phyloP scores from a whole-genome alignment of 345 rosid genomes.

The Linum trigynum region DNA sequence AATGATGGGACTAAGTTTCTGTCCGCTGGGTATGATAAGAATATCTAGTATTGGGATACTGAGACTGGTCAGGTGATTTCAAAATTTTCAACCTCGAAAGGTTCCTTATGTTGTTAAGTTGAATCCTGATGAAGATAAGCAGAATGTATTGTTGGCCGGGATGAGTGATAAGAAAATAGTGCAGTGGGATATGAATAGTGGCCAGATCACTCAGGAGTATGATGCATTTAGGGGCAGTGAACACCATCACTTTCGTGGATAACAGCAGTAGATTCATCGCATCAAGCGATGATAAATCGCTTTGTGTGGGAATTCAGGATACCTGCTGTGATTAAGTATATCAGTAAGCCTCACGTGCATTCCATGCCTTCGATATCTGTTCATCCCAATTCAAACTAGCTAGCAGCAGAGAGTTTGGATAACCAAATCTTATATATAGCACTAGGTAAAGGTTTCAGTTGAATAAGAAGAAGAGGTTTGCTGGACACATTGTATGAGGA shows the following conservation, averaged over 20 bases:
- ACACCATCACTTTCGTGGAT: conserved; percentile 93
- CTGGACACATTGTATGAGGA: conserved; percentile 87
- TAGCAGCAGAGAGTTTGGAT: conserved; percentile 95
- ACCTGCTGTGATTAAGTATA: conserved; percentile 95
- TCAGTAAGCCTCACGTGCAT: conserved; percentile 99
- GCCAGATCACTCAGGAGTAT: conserved; percentile 65
- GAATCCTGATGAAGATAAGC: conserved; percentile 92
- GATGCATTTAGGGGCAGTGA: conserved; percentile 80
- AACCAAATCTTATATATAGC: conserved; percentile 90
- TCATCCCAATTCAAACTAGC: conserved; percentile 90
- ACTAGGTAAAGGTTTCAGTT: conserved; percentile 95
- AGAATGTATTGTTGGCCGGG: conserved; percentile 86
- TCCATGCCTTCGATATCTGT: conserved; percentile 92
- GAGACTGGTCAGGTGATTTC: conserved; percentile 96
- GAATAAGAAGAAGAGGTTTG: conserved; percentile 93
- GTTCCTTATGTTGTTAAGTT: conserved; percentile 87
- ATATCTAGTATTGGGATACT: conserved; percentile 93
- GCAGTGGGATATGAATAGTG: conserved; percentile 95
- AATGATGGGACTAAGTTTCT: conserved; percentile 92
- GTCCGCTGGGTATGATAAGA: conserved; percentile 91
- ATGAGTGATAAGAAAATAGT: conserved; percentile 99
- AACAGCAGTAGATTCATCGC: conserved; percentile 92
- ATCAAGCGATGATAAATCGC: conserved; percentile 95
- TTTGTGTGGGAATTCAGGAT: conserved; percentile 99
- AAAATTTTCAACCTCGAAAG: conserved; percentile 76